Base-by-base conservation (phyloP, 805 yeast genomes). In the Tetrapisispora arboricola region DNA sequence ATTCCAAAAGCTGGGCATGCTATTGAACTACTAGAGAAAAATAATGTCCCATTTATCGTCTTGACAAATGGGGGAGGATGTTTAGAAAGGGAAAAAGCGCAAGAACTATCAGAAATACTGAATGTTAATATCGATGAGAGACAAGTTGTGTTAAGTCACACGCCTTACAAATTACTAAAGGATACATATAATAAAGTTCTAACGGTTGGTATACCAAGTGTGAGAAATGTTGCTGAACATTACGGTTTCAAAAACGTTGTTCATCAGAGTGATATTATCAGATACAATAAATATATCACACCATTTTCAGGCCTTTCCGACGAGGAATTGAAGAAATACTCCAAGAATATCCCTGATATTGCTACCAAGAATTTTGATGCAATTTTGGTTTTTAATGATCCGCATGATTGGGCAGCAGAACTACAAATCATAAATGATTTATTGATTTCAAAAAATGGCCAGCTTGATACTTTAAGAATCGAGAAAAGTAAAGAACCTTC, bases 1-100 rank as follows among this genome's bases (percentile, higher is more conserved):
- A 74, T 87, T 36, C 75, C 77, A 1, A 68, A 67, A 33, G 95
- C 95, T 2, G 64, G 64, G 11, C 69, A 68, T 15, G 82, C 94
- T 0, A 63, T 84, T 24, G 57, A 66, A 36, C 56, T 74, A 15
- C 64, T 88, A 35, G 65, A 78, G 33, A 47, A 68, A 7, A 54
- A 70, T 18, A 68, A 71, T 16, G 66, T 86, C 6, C 95, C 96
- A 1, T 88, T 76, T 64, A 75, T 86, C n/a, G 56, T 88, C 32
- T 67, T 88, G 56, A 87, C 96, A 7, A 87, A 88, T 58, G 96
- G 96, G 16, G 96, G 96, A 6, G 96, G 96, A 2, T 71, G 71
- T 25, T 61, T 73, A 11, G 96, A 87, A 53, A 45, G 53, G 5
- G 70, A 67, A n/a, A 66, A 95, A 33, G 76, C 78, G 2, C 64